Conservation (phyloP, 176 grass and related monocot genomes). For the Avena atlantica region DNA sequence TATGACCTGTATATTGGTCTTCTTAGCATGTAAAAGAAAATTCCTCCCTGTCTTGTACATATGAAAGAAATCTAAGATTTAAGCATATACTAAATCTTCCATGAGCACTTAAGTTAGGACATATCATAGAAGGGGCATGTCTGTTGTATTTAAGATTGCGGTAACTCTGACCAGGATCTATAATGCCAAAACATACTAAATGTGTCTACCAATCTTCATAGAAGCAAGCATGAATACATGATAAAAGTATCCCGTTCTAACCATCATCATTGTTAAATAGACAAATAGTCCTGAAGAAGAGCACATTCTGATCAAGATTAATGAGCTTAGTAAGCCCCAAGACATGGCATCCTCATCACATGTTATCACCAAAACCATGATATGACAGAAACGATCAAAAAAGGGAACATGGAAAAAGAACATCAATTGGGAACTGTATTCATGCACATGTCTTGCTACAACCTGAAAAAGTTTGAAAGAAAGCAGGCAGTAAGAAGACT, state of each 20-base stretch:
- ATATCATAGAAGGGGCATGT: background rate
- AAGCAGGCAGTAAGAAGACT: background rate
- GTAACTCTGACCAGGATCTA: background rate
- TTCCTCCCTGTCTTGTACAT: background rate
- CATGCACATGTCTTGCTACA: background rate
- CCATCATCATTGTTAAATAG: background rate
- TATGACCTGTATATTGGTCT: background rate
- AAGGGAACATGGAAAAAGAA: background rate
- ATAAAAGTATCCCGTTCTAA: background rate
- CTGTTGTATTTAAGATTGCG: background rate
- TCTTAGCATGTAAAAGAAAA: background rate
- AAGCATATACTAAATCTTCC: background rate
- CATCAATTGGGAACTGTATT: constrained; percentile 12
- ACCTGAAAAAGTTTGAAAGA: background rate
- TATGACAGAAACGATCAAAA: background rate
- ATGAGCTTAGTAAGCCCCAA: background rate
- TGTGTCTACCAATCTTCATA: background rate
- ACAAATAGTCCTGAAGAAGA: background rate
- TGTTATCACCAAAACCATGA: background rate
- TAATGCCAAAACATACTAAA: background rate
- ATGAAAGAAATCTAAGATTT: background rate
- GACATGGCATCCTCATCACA: background rate
- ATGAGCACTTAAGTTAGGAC: background rate
- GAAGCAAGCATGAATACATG: background rate
- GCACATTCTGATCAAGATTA: background rate